These are phyloP conservation scores for Scytalidium lignicola DNA, from an alignment of 2,329 filamentous ascomycete genomes.

Conservation along the genomic window DNA sequence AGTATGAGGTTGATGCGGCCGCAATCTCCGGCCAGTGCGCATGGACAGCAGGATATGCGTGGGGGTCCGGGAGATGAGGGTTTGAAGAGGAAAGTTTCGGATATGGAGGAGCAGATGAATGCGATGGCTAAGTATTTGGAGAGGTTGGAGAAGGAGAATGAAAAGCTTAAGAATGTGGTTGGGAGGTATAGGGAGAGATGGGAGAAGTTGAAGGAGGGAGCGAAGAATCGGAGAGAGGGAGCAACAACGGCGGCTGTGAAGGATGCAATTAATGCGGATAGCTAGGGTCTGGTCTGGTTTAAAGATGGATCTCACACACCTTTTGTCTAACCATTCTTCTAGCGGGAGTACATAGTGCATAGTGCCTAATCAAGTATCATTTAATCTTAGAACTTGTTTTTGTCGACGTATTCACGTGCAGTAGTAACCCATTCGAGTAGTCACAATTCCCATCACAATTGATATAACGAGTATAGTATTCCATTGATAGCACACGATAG, in stretches of 20 bases:
- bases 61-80: conserved; percentile 34
- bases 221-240: conserved; percentile 36
- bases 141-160: conserved; percentile 55
- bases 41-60: conserved; percentile 5
- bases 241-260: not conserved
- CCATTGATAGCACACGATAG: no score
- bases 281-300: no score
- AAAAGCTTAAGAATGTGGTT: conserved; percentile 50
- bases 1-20: conserved; percentile 63
- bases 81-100: conserved; percentile 47
- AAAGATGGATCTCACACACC: no score
- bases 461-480: no score
- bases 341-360: no score
- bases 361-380: no score
- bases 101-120: conserved; percentile 63
- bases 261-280: not conserved
- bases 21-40: conserved; percentile 41
- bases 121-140: conserved; percentile 56
- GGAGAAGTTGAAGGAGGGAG: conserved; percentile 64
- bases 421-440: no score
- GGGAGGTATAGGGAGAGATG: conserved; percentile 57
- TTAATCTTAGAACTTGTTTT: no score
- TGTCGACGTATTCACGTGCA: no score
- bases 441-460: no score
- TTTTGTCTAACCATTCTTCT: no score